Base-by-base conservation (phyloP, 306 rosid genomes). In the Cicer chorassanicum region DNA sequence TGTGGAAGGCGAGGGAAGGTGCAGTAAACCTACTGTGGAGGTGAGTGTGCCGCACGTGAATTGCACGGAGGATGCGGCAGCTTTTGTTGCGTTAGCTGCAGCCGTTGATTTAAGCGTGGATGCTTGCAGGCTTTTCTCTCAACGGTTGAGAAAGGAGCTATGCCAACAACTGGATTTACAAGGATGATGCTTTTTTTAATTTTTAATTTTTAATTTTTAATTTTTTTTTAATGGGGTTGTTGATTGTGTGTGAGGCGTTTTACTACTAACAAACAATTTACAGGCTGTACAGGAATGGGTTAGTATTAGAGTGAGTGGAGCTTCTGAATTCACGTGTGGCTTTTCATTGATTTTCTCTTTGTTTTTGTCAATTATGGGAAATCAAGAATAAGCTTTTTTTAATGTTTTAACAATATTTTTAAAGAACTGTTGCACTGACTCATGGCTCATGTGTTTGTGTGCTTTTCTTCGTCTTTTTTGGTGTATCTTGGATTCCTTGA, bases 21-120 rank as follows among this genome's bases (percentile, higher is more conserved):
- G 88, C 70, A 82, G 90, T 73, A 87, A 84, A 15, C 88, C 90
- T 0, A 84, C 51, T 36, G 90, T 87, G 85, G 88, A 87, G 66
- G 87, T 87, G 6, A 84, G 90, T 43, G 88, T 87, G 60, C 80
- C 80, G 46, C 90, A 87, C 76, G 90, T 87, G 82, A 87, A 36
- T 9, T 87, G 90, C 77, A 65, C 90, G 78, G 90, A 87, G 66
- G 90, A 87, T n/a, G 90, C 90, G 0, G 90, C 90, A 11, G 90
- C 84, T 7, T 87, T 76, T 34, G 90, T 87, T 50, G 90, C 90
- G 1, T 61, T 87, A 2, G 90, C 90, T 0, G 90, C 90, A 0
- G 90, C 90, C 56, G 78, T 87, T 70, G 90, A 87, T 87, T 81
- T 87, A 0, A 87, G 90, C 65, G 76, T 87, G n/a, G 90, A 87